Base-by-base conservation (phyloP, 2,329 filamentous ascomycete genomes). In the Aspergillus sp. region DNA sequence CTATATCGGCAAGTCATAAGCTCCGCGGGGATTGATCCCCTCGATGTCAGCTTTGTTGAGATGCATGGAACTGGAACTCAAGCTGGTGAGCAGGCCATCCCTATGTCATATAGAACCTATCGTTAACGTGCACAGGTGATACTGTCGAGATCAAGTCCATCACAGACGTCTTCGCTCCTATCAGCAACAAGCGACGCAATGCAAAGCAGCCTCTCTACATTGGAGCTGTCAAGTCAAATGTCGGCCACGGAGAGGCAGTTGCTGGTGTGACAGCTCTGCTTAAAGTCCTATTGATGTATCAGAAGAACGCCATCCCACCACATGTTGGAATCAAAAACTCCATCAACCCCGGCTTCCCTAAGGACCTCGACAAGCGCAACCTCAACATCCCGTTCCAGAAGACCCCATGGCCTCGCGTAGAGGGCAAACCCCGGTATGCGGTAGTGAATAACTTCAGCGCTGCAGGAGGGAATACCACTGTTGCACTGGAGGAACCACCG, bases 391-490 rank as follows among this genome's bases (percentile, higher is more conserved):
- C 69, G 2, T 77, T 80, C 59, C 72, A 82, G 10, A 33, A 19
- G 22, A 16, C 10, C 32, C 9, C 19, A 33, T 40, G 70, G 70
- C 5, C 70, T 9, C 30, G 13, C 5, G n/a, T 13, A 3, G 16
- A 55, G 17, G 60, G 62, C n/a, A 68, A 69, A 49, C 67, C 32
- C n/a, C 32, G 32, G 32, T 6, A 6, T 35, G 79, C 3, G 1
- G 67, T 75, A 14, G 68, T 87, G 56, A 89, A 89, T 73, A 88
- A 87, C 67, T 89, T 88, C 62, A 80, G 81, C 56, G 87, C 87
- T 2, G 83, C 86, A 22, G 86, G 86, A 49, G 86, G 86, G 9
- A 90, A 90, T 68, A 88, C 86, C 1, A 82, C 84, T 14, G 65
- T 89, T 20, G 67, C 89, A 4, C 62, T 89, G 1, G 82, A 87